phyloP scores from a whole-genome alignment of 352 stramenopile species.

The Thalassiosira hispida region DNA sequence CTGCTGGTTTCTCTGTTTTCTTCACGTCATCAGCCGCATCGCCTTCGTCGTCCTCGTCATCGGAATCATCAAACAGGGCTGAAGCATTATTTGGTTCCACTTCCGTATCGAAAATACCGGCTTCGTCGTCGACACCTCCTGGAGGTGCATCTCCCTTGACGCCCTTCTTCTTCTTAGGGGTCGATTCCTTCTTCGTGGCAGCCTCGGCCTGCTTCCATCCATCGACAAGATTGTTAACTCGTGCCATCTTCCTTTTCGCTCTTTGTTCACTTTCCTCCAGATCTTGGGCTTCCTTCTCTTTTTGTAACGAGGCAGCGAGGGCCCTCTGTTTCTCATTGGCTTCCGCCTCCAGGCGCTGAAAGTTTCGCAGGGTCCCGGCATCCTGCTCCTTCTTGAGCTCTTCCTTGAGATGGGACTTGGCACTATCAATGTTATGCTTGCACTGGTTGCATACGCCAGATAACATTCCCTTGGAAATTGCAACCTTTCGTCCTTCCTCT shows the following conservation, averaged over 20 bases:
- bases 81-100: conserved; percentile 39
- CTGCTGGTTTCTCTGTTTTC: conserved; percentile 10
- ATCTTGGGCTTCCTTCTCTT: conserved; percentile 64
- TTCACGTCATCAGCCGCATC: conserved; percentile 22
- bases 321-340: conserved; percentile 66
- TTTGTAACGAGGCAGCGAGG: conserved; percentile 55
- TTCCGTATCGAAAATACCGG: conserved; percentile 61
- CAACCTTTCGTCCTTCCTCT: conserved; percentile 70
- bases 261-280: conserved; percentile 75
- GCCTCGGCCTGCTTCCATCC: conserved; percentile 68
- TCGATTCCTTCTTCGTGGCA: conserved; percentile 33
- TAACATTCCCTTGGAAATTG: conserved; percentile 73
- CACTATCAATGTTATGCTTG: conserved; percentile 79
- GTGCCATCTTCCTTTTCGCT: conserved; percentile 68
- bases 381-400: conserved; percentile 76
- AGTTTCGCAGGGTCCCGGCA: conserved; percentile 63
- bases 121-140: conserved; percentile 58
- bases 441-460: conserved; percentile 77
- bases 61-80: conserved; percentile 73
- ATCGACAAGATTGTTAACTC: conserved; percentile 64
- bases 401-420: conserved; percentile 77
- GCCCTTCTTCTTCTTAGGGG: conserved; percentile 64
- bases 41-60: conserved; percentile 61
- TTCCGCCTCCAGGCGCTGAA: conserved; percentile 70
- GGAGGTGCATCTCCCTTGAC: conserved; percentile 32